Base-by-base conservation (phyloP, 1,284 basidiomycete genomes). In the Sanghuangporus weigelae region DNA sequence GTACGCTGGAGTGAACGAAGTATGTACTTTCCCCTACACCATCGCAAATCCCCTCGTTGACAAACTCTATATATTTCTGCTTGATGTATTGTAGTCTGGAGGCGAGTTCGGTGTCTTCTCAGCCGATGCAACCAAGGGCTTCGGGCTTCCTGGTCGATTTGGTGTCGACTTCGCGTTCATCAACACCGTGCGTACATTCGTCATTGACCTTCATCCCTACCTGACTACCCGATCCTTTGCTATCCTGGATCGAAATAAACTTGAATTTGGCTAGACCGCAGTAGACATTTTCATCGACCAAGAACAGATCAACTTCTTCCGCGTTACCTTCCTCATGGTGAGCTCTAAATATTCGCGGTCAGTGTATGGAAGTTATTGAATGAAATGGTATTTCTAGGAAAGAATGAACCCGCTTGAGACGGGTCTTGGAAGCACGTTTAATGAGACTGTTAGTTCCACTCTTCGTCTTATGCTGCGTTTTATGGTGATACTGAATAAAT, bases 251-350 rank as follows among this genome's bases (percentile, higher is more conserved):
- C 21, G 16, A 16, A 14, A 19, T 46, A 1, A 7, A 14, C 7
- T 46, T 46, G 21, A 2, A 2, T 46, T 8, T 16, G 44, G 7
- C 12, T 55, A 80, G 79, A 76, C 70, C 49, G 77, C 79, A 1
- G 73, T 81, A 31, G 78, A 81, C 64, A 78, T 78, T 42, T 80
- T 78, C 60, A 77, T 79, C 16, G 77, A 79, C 70, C 73, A 78
- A 65, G 78, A 80, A 62, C 77, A 79, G 61, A 77, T 80, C 68
- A 81, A 81, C 62, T 73, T 79, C 66, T 80, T 81, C 73, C 77
- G 79, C 26, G 78, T 81, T 8, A 78, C 79, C 0, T 80, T 81
- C 69, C 72, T 81, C 38, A 78, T 81, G 78, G 68, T 68, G 44
- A 48, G 63, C 6, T 39, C 19, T 7, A 55, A 36, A 23, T 16